phyloP scores from a whole-genome alignment of 768 basidiomycete species.

The Termitomyces sp. region DNA sequence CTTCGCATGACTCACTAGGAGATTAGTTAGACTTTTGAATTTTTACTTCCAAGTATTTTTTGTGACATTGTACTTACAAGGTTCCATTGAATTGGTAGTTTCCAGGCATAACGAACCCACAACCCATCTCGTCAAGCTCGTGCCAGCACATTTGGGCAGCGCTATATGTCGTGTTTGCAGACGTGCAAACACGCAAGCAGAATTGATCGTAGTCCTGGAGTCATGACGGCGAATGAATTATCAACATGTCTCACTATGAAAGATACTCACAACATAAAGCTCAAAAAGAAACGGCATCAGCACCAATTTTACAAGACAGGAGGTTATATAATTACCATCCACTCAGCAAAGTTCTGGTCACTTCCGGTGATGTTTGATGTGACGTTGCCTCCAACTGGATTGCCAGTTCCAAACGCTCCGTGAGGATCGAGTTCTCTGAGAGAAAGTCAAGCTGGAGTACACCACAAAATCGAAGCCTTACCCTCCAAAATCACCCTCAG shows the following conservation, averaged over 20 bases:
- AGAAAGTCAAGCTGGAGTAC: neutral
- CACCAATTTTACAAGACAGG: neutral
- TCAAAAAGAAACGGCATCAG: slow-evolving; percentile 5
- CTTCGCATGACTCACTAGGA: slow-evolving; percentile 34
- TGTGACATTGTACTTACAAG: slow-evolving; percentile 24
- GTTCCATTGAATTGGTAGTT: slow-evolving; percentile 37
- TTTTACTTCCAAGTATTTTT: no score
- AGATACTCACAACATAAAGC: slow-evolving; percentile 25
- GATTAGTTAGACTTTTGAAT: neutral
- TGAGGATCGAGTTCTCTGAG: slow-evolving; percentile 39
- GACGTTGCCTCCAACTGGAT: slow-evolving; percentile 41
- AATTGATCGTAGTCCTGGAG: slow-evolving; percentile 29
- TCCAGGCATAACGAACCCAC: slow-evolving; percentile 41
- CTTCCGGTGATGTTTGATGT: slow-evolving; percentile 34
- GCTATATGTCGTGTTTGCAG: slow-evolving; percentile 37
- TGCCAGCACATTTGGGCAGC: slow-evolving; percentile 40
- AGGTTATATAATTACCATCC: slow-evolving; percentile 28
- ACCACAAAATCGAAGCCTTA: slow-evolving; percentile 5
- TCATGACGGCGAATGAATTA: neutral
- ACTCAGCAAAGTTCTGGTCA: slow-evolving; percentile 33
- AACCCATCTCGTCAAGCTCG: slow-evolving; percentile 40
- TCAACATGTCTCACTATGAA: neutral
- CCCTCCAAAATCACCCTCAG: slow-evolving; percentile 35
- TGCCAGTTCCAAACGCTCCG: slow-evolving; percentile 33
- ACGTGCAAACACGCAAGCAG: slow-evolving; percentile 37